Percentiles rank a stretch among this genome's conserved stretches.
Evolutionary conservation across 208 protist species (phyloP).

Genomic region (Leishmania gerbilli): DNA sequence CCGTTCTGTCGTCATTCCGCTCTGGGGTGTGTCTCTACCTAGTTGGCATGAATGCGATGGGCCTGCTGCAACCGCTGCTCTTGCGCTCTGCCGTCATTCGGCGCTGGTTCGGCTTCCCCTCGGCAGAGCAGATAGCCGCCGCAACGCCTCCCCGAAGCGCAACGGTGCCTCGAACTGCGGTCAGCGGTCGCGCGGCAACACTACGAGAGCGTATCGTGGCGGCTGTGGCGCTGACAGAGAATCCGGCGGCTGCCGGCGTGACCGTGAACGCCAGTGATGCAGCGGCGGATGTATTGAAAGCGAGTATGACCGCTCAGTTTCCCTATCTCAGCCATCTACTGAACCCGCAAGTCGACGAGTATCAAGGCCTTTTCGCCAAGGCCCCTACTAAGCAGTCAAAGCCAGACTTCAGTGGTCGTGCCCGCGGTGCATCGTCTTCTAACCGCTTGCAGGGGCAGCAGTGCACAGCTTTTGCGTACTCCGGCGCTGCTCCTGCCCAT

Average conservation of each 20-base stretch:
- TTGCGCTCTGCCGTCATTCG: conserved; percentile 57
- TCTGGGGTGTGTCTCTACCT: conserved; percentile 88
- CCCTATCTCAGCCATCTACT: conserved; percentile 80
- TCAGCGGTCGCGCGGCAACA: neutral
- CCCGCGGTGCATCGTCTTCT: neutral
- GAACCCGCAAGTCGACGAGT: conserved; percentile 64
- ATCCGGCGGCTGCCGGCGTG: neutral
- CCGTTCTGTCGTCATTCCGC: conserved; percentile 60
- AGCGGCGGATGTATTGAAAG: conserved; percentile 51
- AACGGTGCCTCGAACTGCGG: neutral
- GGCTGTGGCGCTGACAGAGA: conserved; percentile 5
- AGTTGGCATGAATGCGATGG: conserved; percentile 80
- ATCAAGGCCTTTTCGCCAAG: conserved; percentile 43
- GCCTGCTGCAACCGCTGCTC: conserved; percentile 81
- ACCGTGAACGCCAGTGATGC: neutral
- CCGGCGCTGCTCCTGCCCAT: neutral
- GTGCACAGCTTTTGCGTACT: neutral
- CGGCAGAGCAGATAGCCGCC: conserved; percentile 11
- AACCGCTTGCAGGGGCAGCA: neutral
- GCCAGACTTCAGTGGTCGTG: conserved; percentile 9
- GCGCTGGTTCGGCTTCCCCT: conserved; percentile 58
- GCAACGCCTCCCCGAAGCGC: neutral
- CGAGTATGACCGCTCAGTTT: conserved; percentile 73
- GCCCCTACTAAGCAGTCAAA: conserved; percentile 30
- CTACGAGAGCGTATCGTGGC: conserved; percentile 19